A percentile compares a stretch with the other conserved stretches of the same genome.
Conservation (phyloP, 768 basidiomycete genomes). For the Leucosporidium creatinivorum region DNA sequence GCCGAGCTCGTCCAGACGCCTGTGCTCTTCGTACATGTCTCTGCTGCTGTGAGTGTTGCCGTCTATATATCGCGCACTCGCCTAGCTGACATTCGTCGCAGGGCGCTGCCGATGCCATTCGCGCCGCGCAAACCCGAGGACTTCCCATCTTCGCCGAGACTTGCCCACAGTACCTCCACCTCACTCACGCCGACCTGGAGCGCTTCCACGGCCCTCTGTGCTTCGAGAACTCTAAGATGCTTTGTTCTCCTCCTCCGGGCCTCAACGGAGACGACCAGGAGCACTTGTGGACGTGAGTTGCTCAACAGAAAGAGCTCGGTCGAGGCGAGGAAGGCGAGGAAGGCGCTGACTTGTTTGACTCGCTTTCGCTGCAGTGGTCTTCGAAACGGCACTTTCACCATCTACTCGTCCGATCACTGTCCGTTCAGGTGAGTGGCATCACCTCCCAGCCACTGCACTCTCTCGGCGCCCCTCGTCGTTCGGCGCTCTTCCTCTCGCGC, state of each 20-base stretch:
- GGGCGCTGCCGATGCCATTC: slow-evolving; percentile 32
- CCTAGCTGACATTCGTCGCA: no score
- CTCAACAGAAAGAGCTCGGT: background rate
- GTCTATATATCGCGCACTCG: no score
- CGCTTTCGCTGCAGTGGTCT: slow-evolving; percentile 40
- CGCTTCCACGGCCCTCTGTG: slow-evolving; percentile 2
- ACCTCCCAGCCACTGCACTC: no score
- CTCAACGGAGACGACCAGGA: no score
- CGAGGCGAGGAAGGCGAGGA: background rate
- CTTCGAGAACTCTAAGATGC: slow-evolving; percentile 36
- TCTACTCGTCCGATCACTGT: slow-evolving; percentile 40
- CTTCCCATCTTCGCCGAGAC: slow-evolving; percentile 40
- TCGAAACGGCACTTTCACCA: slow-evolving; percentile 40
- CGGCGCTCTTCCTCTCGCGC: slow-evolving; percentile 22
- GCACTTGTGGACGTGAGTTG: no score
- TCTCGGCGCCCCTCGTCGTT: no score
- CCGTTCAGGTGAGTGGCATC: no score
- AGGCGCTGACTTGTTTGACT: slow-evolving; percentile 10
- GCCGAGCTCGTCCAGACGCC: slow-evolving; percentile 40
- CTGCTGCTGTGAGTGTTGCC: slow-evolving; percentile 32
- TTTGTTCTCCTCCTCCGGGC: no score
- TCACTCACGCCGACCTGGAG: slow-evolving; percentile 38
- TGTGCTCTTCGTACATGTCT: slow-evolving; percentile 41
- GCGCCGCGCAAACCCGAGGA: slow-evolving; percentile 38
- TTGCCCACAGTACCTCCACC: slow-evolving; percentile 40